Percentiles rank a stretch among this genome's conserved stretches.
phyloP scores from a whole-genome alignment of 345 rosid species.

The Sapria himalayana region DNA sequence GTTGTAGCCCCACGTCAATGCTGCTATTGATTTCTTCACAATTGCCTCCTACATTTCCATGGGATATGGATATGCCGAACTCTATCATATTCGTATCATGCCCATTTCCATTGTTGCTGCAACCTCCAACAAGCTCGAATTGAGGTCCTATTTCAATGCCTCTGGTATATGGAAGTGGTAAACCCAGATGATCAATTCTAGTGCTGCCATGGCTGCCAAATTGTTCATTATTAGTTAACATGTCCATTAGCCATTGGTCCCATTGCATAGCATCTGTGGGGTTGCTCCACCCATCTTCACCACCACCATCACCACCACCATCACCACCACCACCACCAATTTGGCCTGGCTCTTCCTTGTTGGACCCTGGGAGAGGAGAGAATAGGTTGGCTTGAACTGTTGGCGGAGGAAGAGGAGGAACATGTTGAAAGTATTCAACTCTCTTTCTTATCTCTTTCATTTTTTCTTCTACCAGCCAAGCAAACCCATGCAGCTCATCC shows the following conservation, averaged over 20 bases:
- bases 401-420: constrained; percentile 1
- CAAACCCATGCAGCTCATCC: constrained; percentile 4
- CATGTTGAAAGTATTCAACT: constrained; percentile 4
- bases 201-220: neutral
- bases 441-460: constrained; percentile 8
- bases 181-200: neutral
- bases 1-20: no score
- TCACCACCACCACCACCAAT: neutral
- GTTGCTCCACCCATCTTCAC: neutral
- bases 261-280: neutral
- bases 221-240: neutral
- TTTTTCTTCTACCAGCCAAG: constrained; percentile 14
- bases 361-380: neutral
- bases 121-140: no score
- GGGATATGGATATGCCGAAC: no score
- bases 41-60: no score
- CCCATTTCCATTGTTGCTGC: no score
- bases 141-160: no score
- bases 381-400: neutral
- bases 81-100: no score
- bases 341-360: neutral
- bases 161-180: neutral
- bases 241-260: constrained; percentile 8
- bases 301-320: neutral
- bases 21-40: no score